A percentile compares a stretch with the other conserved stretches of the same genome.
phyloP scores from a whole-genome alignment of 164 flowering plant species.

The Houttuynia cordata region DNA sequence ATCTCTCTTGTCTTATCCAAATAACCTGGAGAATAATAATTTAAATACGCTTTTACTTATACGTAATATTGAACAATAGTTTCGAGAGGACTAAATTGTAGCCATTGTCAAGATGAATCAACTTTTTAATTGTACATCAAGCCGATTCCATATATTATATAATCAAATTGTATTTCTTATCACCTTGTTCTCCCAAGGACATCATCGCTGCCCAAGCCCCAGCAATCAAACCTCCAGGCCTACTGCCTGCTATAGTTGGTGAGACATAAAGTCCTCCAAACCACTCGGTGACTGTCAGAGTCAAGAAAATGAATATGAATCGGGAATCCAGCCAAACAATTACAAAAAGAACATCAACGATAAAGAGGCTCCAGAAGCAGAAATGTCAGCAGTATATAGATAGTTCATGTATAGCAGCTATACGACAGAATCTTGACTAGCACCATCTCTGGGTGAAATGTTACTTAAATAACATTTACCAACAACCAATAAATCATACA shows the following conservation, averaged over 20 bases:
- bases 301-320: neutral
- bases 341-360: too few relatives aligned
- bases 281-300: conserved; percentile 80
- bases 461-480: neutral
- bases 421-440: too few relatives aligned
- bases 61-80: neutral
- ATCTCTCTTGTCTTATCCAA: conserved; percentile 58
- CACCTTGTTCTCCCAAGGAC: conserved; percentile 81
- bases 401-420: too few relatives aligned
- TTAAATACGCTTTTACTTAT: neutral
- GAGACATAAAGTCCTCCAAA: conserved; percentile 93
- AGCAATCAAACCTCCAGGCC: conserved; percentile 90
- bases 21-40: conserved; percentile 39
- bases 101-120: too few relatives aligned
- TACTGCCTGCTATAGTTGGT: conserved; percentile 95
- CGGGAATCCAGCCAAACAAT: neutral
- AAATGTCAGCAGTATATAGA: too few relatives aligned
- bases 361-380: too few relatives aligned
- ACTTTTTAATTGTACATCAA: neutral
- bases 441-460: neutral
- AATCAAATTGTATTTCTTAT: neutral
- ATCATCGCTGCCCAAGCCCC: conserved; percentile 99
- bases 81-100: neutral
- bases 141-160: neutral
- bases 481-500: neutral